Conservation (phyloP, 176 grass and related monocot species). For the Phoenix dactylifera region DNA sequence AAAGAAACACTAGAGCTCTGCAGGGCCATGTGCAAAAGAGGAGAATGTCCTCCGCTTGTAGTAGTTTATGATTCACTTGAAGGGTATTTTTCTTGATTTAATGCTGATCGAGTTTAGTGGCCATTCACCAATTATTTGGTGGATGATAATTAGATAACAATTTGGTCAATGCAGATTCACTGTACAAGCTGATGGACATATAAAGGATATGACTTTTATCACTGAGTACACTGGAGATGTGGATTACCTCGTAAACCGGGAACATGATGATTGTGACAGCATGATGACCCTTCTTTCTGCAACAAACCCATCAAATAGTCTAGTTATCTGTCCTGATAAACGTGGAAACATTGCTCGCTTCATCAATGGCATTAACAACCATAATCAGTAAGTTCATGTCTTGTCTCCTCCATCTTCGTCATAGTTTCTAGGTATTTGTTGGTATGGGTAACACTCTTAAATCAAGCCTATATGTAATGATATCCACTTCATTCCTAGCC, state of each 20-base stretch:
- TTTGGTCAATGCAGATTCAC: conserved; percentile 59
- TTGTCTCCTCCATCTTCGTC: neutral
- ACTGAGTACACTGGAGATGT: conserved; percentile 77
- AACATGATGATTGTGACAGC: conserved; percentile 68
- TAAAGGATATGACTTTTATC: conserved; percentile 85
- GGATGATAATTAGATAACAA: conserved; percentile 5
- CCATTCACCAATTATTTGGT: conserved; percentile 1
- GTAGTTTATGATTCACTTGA: conserved; percentile 67
- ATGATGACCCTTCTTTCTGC: conserved; percentile 79
- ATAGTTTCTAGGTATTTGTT: too few species aligned
- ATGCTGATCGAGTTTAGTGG: neutral
- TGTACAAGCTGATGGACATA: conserved; percentile 69
- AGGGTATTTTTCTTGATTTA: conserved; percentile 46
- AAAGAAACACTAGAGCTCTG: conserved; percentile 75
- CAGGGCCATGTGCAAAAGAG: conserved; percentile 61
- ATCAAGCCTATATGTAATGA: too few species aligned
- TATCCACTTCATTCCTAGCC: too few species aligned
- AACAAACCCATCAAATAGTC: conserved; percentile 40
- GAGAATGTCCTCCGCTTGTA: conserved; percentile 75
- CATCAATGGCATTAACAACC: conserved; percentile 88
- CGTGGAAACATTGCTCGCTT: conserved; percentile 75
- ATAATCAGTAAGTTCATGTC: conserved; percentile 49
- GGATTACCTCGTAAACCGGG: conserved; percentile 63
- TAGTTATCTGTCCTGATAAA: conserved; percentile 79
- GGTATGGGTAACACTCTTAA: too few species aligned